Evolutionary conservation across 116 monocot species (phyloP).

Genomic region (Trichopus zeylanicus): DNA sequence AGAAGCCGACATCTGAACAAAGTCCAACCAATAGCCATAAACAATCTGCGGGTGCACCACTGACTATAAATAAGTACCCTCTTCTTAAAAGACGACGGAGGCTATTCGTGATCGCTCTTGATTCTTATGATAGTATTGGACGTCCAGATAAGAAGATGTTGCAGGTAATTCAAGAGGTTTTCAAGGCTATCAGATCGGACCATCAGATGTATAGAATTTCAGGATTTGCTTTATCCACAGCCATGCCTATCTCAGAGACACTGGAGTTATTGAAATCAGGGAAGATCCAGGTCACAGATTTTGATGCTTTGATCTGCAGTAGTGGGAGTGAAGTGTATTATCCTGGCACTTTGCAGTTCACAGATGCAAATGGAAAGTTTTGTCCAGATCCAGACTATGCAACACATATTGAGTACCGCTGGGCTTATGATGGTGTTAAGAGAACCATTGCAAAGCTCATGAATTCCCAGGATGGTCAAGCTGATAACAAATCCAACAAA

Average conservation of each 20-base stretch:
- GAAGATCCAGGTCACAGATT: slow-evolving; percentile 29
- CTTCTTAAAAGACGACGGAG: slow-evolving; percentile 27
- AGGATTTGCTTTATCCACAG: slow-evolving; percentile 43
- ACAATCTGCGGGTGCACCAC: not conserved
- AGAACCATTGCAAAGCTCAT: slow-evolving; percentile 38
- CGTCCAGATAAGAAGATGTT: slow-evolving; percentile 31
- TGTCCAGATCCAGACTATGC: slow-evolving; percentile 35
- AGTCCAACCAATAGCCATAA: too few species aligned
- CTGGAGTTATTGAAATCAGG: slow-evolving; percentile 22
- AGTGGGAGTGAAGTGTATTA: slow-evolving; percentile 59
- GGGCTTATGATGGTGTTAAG: slow-evolving; percentile 36
- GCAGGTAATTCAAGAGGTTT: slow-evolving; percentile 23
- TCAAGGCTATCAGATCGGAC: slow-evolving; percentile 35
- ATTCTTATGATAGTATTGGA: slow-evolving; percentile 38
- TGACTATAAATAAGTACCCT: slow-evolving; percentile 19
- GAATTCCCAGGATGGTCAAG: slow-evolving; percentile 18
- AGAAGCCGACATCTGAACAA: not conserved
- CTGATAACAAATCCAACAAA: not conserved
- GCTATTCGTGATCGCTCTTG: slow-evolving; percentile 44
- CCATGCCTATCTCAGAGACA: slow-evolving; percentile 36
- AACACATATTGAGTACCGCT: slow-evolving; percentile 47
- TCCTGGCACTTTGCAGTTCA: slow-evolving; percentile 18
- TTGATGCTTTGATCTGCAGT: slow-evolving; percentile 57
- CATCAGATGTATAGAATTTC: slow-evolving; percentile 32
- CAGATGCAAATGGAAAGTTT: slow-evolving; percentile 20